phyloP scores from a whole-genome alignment of 345 rosid genomes.

The Geranium rotundifolium region DNA sequence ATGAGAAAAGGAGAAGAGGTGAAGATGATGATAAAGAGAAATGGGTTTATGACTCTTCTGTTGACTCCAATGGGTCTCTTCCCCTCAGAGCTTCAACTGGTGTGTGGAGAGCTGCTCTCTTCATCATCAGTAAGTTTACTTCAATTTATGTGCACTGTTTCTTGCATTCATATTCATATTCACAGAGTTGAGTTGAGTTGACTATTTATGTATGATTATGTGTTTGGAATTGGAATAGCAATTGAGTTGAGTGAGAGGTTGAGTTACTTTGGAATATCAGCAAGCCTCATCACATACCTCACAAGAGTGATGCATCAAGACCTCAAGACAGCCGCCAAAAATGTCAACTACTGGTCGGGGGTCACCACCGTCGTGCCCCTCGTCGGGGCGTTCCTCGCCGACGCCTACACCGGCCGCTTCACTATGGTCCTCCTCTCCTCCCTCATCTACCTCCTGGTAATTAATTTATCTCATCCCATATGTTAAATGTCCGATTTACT shows the following conservation, averaged over 20 bases:
- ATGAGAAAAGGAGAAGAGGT: background rate
- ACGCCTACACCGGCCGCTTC: slow-evolving; percentile 36
- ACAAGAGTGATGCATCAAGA: slow-evolving; percentile 34
- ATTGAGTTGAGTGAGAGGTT: slow-evolving; percentile 48
- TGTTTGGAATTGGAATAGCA: slow-evolving; percentile 11
- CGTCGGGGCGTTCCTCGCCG: slow-evolving; percentile 37
- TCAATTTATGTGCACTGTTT: background rate
- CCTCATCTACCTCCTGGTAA: slow-evolving; percentile 33
- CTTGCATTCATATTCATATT: background rate
- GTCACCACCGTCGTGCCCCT: slow-evolving; percentile 39
- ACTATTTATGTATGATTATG: no score
- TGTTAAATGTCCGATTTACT: background rate
- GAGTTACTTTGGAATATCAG: slow-evolving; percentile 28
- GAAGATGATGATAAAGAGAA: slow-evolving; percentile 21
- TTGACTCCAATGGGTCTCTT: slow-evolving; percentile 34
- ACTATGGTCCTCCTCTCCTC: slow-evolving; percentile 25
- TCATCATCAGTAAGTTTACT: slow-evolving; percentile 42
- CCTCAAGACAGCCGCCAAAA: slow-evolving; percentile 32
- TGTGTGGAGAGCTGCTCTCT: slow-evolving; percentile 66
- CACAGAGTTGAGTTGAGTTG: background rate
- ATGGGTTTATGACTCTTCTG: slow-evolving; percentile 62
- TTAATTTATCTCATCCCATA: slow-evolving; percentile 1
- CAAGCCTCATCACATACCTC: slow-evolving; percentile 32
- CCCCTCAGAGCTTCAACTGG: slow-evolving; percentile 64
- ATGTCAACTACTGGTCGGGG: slow-evolving; percentile 44